Base-by-base conservation (phyloP, 768 basidiomycete species). In the Termitomyces sp. region DNA sequence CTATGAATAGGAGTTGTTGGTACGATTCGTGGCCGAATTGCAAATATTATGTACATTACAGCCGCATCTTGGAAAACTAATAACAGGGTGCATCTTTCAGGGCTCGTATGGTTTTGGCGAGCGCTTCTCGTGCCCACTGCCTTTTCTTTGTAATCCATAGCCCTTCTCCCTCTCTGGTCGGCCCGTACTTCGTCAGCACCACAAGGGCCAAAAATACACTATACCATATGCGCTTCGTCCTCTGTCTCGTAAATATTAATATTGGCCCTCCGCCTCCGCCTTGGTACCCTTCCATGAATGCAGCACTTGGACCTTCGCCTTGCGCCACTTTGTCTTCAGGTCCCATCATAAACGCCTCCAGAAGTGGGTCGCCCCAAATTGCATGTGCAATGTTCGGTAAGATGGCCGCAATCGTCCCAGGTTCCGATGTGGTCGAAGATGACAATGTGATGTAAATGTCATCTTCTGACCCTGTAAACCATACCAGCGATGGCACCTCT, bases 221-320 rank as follows among this genome's bases (percentile, higher is more conserved):
- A 67, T 90, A 91, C 90, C 89, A 92, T 48, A 85, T 62, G 58
- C 88, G 72, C 69, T 92, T 92, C 49, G 88, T 92, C 67, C 76
- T 80, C 69, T 91, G 89, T 49, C 88, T 76, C 13, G 78, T 71
- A 58, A 90, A 85, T 24, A 81, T 65, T 3, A 87, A 73, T 44
- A 84, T 65, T 4, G 71, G 72, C 1, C 71, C 76, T 1, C 82
- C 83, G 6, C 80, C 78, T n/a, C 74, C 74, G 2, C 55, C 70
- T 42, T 69, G 68, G 64, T 91, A 91, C 1, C 85, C 88, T 67
- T 88, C 84, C 49, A 76, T 68, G 20, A 90, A 68, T 4, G 83
- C 85, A 29, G 61, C 60, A 42, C 72, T 78, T 18, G 81, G 80
- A 13, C 74, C 75, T 0, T 74, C 72, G 0, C 76, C 61, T 13